Evolutionary conservation across 2,329 filamentous ascomycete genomes (phyloP), one percentile per base, ranked within the genome.

Genomic region (Stachybotrys chartarum): DNA sequence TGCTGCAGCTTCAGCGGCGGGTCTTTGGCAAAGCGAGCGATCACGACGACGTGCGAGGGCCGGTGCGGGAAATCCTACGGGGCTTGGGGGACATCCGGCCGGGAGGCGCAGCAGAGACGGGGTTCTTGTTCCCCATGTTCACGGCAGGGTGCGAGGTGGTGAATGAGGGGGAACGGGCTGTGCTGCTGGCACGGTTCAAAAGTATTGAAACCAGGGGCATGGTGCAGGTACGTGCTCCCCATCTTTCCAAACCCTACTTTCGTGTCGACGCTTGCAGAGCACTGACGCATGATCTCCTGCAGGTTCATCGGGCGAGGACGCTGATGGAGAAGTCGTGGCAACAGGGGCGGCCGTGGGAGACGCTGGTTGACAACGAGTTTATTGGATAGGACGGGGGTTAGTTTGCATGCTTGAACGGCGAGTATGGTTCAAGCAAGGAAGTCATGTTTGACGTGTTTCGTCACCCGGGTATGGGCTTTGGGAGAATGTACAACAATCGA

Each of bases 81-180:
- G 80, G 84, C 35, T 73, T 93, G 58, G 75, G 76, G 24, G 80
- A 79, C 44, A 82, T 94, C 51, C 74, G 83, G 12, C 73, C 78
- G 12, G 86, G 87, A 6, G 85, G 85, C 32, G 84, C 84, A 16
- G 88, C 88, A 0, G 90, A 93, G 69, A 85, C 83, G 8, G 90
- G 88, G 63, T 73, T 90, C 17, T 69, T 94, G 45, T 92, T 94
- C 60, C 90, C 90, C 0, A 84, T 94, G 72, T 94, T 94, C 69
- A 89, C 88, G 1, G 90, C 90, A 1, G 90, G 90, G 0, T 92
- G 88, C 60, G 88, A 94, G 67, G 83, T 85, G 1, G 73, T 73
- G 55, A 79, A 84, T 51, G 64, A 74, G 39, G 70, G 70, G 3
- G 81, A 87, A 61, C 76, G 84, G 52, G 72, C 73, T 30, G 77